Conservation (phyloP, 768 basidiomycete genomes). For the Butyriboletus loyo region DNA sequence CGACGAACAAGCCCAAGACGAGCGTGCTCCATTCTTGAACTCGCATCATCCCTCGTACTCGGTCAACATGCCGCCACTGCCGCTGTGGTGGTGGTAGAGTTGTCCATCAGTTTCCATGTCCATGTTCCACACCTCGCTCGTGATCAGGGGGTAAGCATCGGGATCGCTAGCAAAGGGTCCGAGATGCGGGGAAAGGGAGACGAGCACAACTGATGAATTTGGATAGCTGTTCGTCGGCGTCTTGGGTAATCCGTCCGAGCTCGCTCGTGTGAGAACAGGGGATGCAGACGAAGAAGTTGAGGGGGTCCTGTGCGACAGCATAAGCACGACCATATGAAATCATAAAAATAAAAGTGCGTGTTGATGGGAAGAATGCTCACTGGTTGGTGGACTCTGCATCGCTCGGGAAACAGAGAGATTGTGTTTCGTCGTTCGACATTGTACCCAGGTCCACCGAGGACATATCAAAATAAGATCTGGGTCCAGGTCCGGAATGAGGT, state of each 20-base stretch:
- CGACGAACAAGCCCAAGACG: not conserved
- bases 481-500: not conserved
- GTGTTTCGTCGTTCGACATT: not conserved
- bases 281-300: constrained; percentile 8
- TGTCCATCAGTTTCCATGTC: not conserved
- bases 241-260: not conserved
- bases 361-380: not conserved
- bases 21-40: not conserved
- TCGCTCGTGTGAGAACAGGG: not conserved
- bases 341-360: too few species aligned
- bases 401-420: not conserved
- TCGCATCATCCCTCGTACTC: not conserved
- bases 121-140: not conserved
- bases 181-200: not conserved
- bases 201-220: not conserved
- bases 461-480: not conserved
- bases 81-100: not conserved
- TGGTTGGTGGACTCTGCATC: not conserved
- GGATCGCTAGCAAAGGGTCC: not conserved
- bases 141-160: not conserved
- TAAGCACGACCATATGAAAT: not conserved
- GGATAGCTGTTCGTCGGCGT: constrained; percentile 5
- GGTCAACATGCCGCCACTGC: not conserved
- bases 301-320: not conserved
- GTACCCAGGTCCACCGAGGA: not conserved